Evolutionary conservation across 2,329 filamentous ascomycete species (phyloP).

Genomic region (Trichoderma sp.): DNA sequence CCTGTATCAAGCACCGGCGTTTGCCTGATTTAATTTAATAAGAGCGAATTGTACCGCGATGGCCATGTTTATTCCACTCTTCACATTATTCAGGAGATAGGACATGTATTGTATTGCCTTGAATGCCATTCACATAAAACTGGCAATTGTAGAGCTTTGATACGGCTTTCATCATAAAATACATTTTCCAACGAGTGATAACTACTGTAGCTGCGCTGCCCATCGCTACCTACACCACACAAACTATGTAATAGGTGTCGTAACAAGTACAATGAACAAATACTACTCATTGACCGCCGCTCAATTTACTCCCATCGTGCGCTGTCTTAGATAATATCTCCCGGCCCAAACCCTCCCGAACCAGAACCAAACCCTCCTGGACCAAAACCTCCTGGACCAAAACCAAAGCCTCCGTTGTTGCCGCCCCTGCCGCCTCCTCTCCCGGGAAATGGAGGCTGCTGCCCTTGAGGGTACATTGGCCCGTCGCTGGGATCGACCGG

Average conservation of each 20-base stretch:
- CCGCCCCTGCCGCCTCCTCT: conserved; percentile 22
- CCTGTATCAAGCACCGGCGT: background rate
- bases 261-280: background rate
- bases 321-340: background rate
- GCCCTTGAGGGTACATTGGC: conserved; percentile 47
- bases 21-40: background rate
- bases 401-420: too few species aligned
- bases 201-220: background rate
- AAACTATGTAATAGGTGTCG: background rate
- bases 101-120: background rate
- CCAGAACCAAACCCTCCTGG: background rate
- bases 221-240: background rate
- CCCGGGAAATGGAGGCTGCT: conserved; percentile 33
- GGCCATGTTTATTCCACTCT: too few species aligned
- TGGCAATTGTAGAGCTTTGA: background rate
- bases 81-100: background rate
- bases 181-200: background rate
- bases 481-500: conserved; percentile 71
- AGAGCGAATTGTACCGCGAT: too few species aligned
- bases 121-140: background rate
- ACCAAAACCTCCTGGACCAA: background rate
- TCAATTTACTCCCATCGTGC: background rate
- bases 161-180: background rate
- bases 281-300: background rate
- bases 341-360: background rate